A percentile compares a stretch with the other conserved stretches of the same genome.
Conservation (phyloP, 2,329 filamentous ascomycete species). For the Fusarium gaditjirri region DNA sequence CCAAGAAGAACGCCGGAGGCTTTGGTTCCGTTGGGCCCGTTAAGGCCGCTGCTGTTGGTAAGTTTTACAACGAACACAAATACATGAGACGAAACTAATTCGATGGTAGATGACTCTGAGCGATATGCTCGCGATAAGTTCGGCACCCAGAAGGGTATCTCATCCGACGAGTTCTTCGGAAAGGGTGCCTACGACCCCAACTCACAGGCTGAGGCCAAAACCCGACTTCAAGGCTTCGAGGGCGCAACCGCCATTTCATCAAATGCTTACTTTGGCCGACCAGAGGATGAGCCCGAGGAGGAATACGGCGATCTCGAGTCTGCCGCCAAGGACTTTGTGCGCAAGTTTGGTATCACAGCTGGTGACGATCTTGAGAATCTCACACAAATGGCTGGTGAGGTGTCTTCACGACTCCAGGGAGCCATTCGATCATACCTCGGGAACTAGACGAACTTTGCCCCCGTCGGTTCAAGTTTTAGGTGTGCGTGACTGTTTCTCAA, state of each 20-base stretch:
- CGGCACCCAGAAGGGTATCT: conserved; percentile 92
- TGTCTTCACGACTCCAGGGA: conserved; percentile 84
- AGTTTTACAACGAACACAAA: conserved; percentile 29
- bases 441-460: conserved; percentile 54
- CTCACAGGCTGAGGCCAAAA: conserved; percentile 86
- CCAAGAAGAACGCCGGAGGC: conserved; percentile 80
- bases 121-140: conserved; percentile 90
- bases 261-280: conserved; percentile 96
- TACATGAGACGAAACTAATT: conserved; percentile 10
- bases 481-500: conserved; percentile 20
- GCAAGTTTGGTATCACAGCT: conserved; percentile 94
- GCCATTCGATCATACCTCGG: conserved; percentile 73
- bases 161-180: conserved; percentile 97
- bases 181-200: conserved; percentile 86
- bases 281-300: conserved; percentile 82
- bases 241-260: conserved; percentile 92
- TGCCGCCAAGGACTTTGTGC: conserved; percentile 95
- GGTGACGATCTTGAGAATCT: conserved; percentile 96
- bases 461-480: background rate
- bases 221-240: conserved; percentile 89
- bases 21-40: conserved; percentile 87
- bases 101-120: conserved; percentile 73
- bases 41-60: conserved; percentile 76
- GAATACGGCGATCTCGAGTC: conserved; percentile 91
- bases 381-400: conserved; percentile 83